Evolutionary conservation across 2,329 filamentous ascomycete genomes (phyloP), one percentile per base, ranked within the genome.

Genomic region (Alternaria sp.): DNA sequence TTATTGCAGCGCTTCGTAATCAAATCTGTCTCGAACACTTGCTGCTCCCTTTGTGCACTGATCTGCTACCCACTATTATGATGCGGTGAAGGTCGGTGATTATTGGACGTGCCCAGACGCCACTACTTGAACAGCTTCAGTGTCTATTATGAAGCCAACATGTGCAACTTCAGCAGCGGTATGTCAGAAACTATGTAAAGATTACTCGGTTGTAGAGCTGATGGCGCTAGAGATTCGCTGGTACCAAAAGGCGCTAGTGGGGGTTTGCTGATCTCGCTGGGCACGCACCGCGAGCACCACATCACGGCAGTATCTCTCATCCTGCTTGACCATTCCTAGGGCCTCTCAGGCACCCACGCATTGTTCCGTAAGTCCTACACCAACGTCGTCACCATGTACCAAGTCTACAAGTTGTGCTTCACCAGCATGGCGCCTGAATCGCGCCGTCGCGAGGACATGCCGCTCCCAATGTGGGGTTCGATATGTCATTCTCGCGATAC

Each of bases 301-400:
- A 61, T 66, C 64, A 66, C 64, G 64, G 64, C 59, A 57, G 64
- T 66, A 66, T 65, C 64, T 66, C 64, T 66, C 64, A 66, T 66
- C 64, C 64, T 66, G 62, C 64, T 65, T 57, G 64, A 58, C 52
- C 38, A 52, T 61, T 57, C 39, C 59, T 51, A 58, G 52, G 51
- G 43, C 54, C n/a, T 22, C 43, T 61, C 54, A 58, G 55, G 59
- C 44, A 59, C 43, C 57, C 48, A 56, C 52, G 59, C 44, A 59
- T 54, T 49, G 32, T 28, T 30, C 48, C 51, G 64, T 66, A 63
- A 54, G 62, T 65, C 49, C 43, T 61, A 56, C 57, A 61, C 52
- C 60, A 51, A 54, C 48, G 16, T 43, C 51, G 46, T 54, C 46
- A 38, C 44, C 28, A 30, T 18, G n/a, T 12, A 41, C 43, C 46